phyloP scores from a whole-genome alignment of 2,329 filamentous ascomycete species.

The Cadophora malorum region DNA sequence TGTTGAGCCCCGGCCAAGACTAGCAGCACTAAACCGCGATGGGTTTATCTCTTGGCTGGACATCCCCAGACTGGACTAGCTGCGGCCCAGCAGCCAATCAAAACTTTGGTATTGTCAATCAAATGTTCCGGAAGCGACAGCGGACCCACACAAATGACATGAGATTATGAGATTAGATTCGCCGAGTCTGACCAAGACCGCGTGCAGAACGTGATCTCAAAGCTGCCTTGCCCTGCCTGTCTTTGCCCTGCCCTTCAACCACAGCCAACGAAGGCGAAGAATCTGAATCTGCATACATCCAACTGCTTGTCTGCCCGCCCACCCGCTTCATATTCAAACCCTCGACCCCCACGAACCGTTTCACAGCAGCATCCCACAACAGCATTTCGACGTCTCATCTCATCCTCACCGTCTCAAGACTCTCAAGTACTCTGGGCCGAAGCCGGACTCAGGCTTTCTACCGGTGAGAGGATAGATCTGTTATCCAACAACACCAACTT shows the following conservation, averaged over 20 bases:
- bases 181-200: not conserved
- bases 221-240: not conserved
- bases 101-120: conserved; percentile 3
- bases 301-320: not conserved
- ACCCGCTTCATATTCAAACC: not conserved
- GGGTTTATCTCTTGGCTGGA: conserved; percentile 7
- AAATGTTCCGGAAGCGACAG: not conserved
- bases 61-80: not conserved
- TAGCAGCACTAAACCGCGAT: not conserved
- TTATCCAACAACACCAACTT: not conserved
- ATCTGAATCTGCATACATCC: not conserved
- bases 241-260: not conserved
- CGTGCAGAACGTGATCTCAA: conserved; percentile 3
- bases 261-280: not conserved
- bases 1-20: not conserved
- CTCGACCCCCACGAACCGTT: conserved; percentile 1
- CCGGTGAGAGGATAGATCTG: not conserved
- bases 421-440: not conserved
- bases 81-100: not conserved
- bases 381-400: conserved; percentile 5
- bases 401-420: conserved; percentile 5
- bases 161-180: conserved; percentile 11
- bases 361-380: not conserved
- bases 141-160: not conserved
- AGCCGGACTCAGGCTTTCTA: conserved; percentile 9